phyloP scores from a whole-genome alignment of 1,139 yeast species.

The Hyphopichia pseudoburtonii region DNA sequence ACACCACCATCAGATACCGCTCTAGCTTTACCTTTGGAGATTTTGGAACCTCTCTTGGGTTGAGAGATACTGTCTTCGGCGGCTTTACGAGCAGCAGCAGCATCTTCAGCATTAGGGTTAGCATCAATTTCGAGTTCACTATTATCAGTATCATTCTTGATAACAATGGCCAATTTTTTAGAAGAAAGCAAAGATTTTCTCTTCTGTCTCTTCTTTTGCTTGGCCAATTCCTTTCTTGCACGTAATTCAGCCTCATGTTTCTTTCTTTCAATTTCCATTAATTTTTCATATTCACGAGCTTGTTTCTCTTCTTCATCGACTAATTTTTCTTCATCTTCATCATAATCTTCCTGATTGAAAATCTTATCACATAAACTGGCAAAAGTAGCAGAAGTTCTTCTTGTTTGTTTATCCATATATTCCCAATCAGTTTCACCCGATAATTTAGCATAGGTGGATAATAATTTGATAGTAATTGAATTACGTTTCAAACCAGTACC shows the following conservation, averaged over 20 bases:
- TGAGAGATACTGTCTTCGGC: constrained; percentile 25
- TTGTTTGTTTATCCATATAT: constrained; percentile 69
- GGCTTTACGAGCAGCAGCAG: no score
- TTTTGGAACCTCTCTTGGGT: constrained; percentile 40
- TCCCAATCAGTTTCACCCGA: constrained; percentile 70
- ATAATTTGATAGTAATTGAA: constrained; percentile 66
- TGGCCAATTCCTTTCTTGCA: constrained; percentile 48
- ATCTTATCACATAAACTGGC: constrained; percentile 75
- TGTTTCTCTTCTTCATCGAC: constrained; percentile 51
- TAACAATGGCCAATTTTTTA: constrained; percentile 39
- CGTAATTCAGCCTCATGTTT: constrained; percentile 49
- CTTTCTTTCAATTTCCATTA: constrained; percentile 51
- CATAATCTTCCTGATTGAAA: constrained; percentile 59
- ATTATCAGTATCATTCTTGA: constrained; percentile 29
- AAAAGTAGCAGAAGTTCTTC: constrained; percentile 74
- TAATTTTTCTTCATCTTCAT: constrained; percentile 54
- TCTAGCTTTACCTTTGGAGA: constrained; percentile 20
- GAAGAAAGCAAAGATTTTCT: constrained; percentile 45
- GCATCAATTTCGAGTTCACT: constrained; percentile 35
- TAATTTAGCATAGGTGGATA: constrained; percentile 70
- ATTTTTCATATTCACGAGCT: constrained; percentile 48
- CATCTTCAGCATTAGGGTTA: no score
- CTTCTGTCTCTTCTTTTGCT: constrained; percentile 45
- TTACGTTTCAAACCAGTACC: constrained; percentile 57
- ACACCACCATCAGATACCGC: constrained; percentile 39